phyloP scores from a whole-genome alignment of 192 early-diverging fungal genomes.

The Coemansia biformis region DNA sequence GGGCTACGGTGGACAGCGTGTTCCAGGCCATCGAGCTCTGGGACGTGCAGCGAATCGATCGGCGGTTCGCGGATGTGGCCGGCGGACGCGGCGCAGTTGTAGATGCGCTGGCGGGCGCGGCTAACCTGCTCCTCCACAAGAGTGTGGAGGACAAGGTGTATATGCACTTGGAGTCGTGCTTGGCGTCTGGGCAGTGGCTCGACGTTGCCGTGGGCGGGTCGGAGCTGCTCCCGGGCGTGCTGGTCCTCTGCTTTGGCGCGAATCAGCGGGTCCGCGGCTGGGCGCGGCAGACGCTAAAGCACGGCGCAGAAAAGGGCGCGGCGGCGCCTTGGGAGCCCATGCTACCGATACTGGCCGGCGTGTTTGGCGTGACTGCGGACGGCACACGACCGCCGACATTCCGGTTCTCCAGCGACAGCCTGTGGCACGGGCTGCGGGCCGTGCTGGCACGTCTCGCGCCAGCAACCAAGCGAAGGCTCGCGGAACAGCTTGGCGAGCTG shows the following conservation, averaged over 20 bases:
- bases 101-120: constrained; percentile 21
- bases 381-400: constrained; percentile 6
- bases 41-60: constrained; percentile 31
- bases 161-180: constrained; percentile 10
- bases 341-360: constrained; percentile 8
- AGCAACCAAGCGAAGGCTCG: constrained; percentile 15
- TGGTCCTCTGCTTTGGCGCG: constrained; percentile 17
- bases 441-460: constrained; percentile 18
- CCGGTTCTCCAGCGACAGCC: constrained; percentile 16
- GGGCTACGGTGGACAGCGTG: constrained; percentile 9
- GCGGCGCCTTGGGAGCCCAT: not conserved
- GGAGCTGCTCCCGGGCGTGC: constrained; percentile 23
- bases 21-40: constrained; percentile 21
- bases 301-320: constrained; percentile 12
- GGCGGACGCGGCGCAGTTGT: constrained; percentile 4
- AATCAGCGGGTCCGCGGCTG: constrained; percentile 15
- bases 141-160: constrained; percentile 9
- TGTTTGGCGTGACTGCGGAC: constrained; percentile 2
- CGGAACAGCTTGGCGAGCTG: constrained; percentile 14
- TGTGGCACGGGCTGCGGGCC: constrained; percentile 34
- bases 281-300: constrained; percentile 31
- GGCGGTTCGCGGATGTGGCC: constrained; percentile 4
- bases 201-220: constrained; percentile 9
- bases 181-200: constrained; percentile 9
- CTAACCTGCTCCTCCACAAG: constrained; percentile 13